phyloP scores from a whole-genome alignment of 2,329 filamentous ascomycete genomes.

The Colletotrichum tropicicola region DNA sequence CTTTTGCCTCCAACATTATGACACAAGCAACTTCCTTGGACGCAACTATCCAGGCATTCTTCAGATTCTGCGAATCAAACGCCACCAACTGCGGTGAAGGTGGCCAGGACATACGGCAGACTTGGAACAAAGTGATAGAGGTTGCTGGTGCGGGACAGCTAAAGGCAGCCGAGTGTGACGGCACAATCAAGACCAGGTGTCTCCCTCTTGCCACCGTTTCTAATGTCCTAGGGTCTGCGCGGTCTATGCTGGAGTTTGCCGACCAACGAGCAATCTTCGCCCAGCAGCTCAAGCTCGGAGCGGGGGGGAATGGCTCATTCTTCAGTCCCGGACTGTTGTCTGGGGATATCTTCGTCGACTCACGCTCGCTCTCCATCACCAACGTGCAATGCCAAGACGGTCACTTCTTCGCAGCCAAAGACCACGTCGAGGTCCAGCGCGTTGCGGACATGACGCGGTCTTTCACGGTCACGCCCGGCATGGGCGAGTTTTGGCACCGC shows the following conservation, averaged over 20 bases:
- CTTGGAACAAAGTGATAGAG: conserved; percentile 12
- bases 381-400: conserved; percentile 21
- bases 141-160: conserved; percentile 8
- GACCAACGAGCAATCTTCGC: background rate
- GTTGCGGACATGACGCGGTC: conserved; percentile 18
- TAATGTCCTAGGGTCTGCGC: conserved; percentile 13
- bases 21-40: conserved; percentile 25
- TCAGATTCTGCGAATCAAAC: conserved; percentile 19
- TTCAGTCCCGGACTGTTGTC: background rate
- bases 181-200: conserved; percentile 7
- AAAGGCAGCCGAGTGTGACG: conserved; percentile 19
- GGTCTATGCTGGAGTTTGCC: conserved; percentile 10
- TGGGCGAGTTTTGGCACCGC: conserved; percentile 19
- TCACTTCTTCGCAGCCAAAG: conserved; percentile 20
- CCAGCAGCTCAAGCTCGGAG: background rate
- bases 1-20: conserved; percentile 19
- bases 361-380: background rate
- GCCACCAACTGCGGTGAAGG: conserved; percentile 2
- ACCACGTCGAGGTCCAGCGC: conserved; percentile 9
- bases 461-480: conserved; percentile 8
- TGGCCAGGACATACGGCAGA: conserved; percentile 8
- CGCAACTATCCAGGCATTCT: conserved; percentile 23
- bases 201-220: conserved; percentile 1
- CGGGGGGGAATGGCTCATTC: conserved; percentile 4
- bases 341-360: background rate